These are phyloP conservation scores for Ilyonectria destructans DNA, from an alignment of 2,329 filamentous ascomycete species.

Conservation along the genomic window DNA sequence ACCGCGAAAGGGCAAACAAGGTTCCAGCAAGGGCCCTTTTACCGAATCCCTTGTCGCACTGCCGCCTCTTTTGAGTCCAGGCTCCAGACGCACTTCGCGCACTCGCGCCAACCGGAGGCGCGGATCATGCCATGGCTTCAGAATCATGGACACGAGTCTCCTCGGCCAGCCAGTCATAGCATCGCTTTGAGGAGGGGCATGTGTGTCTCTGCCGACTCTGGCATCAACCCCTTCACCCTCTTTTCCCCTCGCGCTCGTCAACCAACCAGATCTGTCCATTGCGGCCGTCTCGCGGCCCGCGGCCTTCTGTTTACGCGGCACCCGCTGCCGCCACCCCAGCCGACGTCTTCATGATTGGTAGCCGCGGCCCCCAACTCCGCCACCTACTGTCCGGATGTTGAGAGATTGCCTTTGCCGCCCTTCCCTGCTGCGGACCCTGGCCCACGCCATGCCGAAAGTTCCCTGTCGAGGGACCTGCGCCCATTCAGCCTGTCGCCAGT, in stretches of 20 bases:
- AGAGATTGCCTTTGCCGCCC: constrained; percentile 37
- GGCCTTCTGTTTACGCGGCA: constrained; percentile 39
- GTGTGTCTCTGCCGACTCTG: constrained; percentile 21
- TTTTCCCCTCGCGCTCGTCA: constrained; percentile 37
- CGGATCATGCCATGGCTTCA: constrained; percentile 42
- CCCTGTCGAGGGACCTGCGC: constrained; percentile 17
- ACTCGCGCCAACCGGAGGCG: constrained; percentile 35
- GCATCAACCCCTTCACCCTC: constrained; percentile 14
- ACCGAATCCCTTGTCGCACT: constrained; percentile 31
- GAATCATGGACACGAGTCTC: constrained; percentile 20
- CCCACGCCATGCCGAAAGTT: constrained; percentile 21
- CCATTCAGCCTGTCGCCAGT: constrained; percentile 12
- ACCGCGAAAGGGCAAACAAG: constrained; percentile 23
- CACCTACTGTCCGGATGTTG: constrained; percentile 31
- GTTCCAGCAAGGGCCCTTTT: constrained; percentile 31
- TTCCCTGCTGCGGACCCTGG: constrained; percentile 23
- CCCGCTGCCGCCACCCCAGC: constrained; percentile 42
- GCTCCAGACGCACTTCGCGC: constrained; percentile 34
- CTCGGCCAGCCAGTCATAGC: constrained; percentile 23
- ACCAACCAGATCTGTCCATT: constrained; percentile 37
- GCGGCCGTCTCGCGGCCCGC: constrained; percentile 36
- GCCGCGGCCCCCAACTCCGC: constrained; percentile 41
- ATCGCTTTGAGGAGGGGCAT: constrained; percentile 13
- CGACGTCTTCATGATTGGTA: constrained; percentile 43
- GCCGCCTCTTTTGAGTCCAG: constrained; percentile 26